Evolutionary conservation across 441 rosid genomes (phyloP), one percentile per base, ranked within the genome.

Genomic region (Euphorbia corollata): DNA sequence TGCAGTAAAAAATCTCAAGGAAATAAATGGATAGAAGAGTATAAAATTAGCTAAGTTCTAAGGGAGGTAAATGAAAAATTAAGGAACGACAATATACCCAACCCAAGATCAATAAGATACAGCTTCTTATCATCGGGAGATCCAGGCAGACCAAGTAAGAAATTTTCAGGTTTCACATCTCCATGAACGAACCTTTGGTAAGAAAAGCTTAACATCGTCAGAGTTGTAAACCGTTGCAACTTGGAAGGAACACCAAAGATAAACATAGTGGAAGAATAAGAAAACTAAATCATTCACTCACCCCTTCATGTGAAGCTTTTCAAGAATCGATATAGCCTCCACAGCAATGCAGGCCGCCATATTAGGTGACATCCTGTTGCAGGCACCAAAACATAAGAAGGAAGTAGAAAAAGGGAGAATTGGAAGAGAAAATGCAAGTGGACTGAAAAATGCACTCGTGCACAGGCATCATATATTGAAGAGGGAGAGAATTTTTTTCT

Each of bases 261-360:
- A 43, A 51, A 19, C 53, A 47, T 30, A 27, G 20, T 51, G 55
- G 50, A 67, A 36, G 41, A 41, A 45, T 38, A 34, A 50, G 20
- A 61, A 59, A 59, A 59, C 48, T 24, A 63, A 61, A 47, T 9
- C 68, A 71, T 34, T 58, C 41, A 57, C 80, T 66, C 81, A 92
- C 98, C 98, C 97, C 74, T 87, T 90, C 75, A 81, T 34, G 76
- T 90, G 97, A 71, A 93, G 87, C 78, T 90, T 89, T 76, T 93
- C 96, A 59, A 93, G 92, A 78, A 93, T 93, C 24, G 97, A 88
- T 81, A 93, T 86, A 30, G 97, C 92, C 83, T 93, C 98, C 78
- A 92, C 95, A 8, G 97, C 98, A 67, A 92, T 83, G 80, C 98
- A 92, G 24, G 97, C 97, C 65, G 73, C 97, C 97, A 88, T 90